phyloP scores from a whole-genome alignment of 306 rosid genomes.

The Sesbania bispinosa region DNA sequence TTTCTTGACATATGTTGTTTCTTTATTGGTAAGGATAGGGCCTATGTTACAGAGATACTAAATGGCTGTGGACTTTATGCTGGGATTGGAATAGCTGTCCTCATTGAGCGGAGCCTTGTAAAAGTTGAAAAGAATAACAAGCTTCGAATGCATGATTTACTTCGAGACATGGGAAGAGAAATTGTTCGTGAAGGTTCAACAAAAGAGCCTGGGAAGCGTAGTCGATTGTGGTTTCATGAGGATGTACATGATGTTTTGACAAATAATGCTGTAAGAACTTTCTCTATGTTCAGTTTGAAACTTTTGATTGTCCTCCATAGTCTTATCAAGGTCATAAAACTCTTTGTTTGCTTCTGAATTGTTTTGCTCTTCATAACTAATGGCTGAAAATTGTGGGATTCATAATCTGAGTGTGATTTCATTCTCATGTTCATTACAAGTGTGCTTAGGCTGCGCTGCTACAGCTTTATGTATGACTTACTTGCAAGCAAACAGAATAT shows the following conservation, averaged over 20 bases:
- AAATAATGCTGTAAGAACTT: not conserved
- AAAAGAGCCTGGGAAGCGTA: not conserved
- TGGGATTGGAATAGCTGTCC: slow-evolving; percentile 9
- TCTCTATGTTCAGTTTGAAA: too few species aligned
- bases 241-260: not conserved
- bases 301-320: too few species aligned
- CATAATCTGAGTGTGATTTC: too few species aligned
- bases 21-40: slow-evolving; percentile 20
- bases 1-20: slow-evolving; percentile 32
- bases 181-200: not conserved
- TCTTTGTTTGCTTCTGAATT: too few species aligned
- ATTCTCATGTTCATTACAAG: too few species aligned
- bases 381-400: too few species aligned
- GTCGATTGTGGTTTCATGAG: slow-evolving; percentile 8
- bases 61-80: slow-evolving; percentile 23
- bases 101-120: slow-evolving; percentile 18
- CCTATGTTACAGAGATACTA: not conserved
- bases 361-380: too few species aligned
- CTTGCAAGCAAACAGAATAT: too few species aligned
- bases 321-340: too few species aligned
- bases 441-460: too few species aligned
- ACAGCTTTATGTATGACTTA: too few species aligned
- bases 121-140: not conserved
- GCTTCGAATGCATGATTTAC: not conserved
- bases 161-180: not conserved